Evolutionary conservation across 2,329 filamentous ascomycete species (phyloP).

Genomic region (Purpureocillium takamizusanense): DNA sequence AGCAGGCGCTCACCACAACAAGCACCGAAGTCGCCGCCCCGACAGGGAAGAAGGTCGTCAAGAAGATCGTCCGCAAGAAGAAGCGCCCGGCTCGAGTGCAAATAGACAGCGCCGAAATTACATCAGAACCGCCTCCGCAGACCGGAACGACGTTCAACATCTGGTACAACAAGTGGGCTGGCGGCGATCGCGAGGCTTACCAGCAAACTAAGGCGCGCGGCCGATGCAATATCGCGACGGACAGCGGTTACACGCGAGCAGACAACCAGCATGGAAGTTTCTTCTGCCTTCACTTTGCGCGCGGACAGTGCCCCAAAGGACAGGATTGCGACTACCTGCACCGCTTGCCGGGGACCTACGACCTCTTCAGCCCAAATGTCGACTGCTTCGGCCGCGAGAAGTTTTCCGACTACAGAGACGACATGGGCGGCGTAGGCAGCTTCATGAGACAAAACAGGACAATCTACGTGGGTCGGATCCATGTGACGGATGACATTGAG

Average conservation of each 20-base stretch:
- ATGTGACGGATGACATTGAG: conserved; percentile 94
- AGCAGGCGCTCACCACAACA: conserved; percentile 25
- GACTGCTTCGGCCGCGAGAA: conserved; percentile 90
- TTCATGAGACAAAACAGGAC: conserved; percentile 94
- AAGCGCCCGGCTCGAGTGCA: conserved; percentile 82
- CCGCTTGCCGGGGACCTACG: conserved; percentile 74
- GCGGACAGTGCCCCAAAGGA: conserved; percentile 75
- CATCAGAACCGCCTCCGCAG: conserved; percentile 77
- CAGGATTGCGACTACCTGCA: conserved; percentile 93
- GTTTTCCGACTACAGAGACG: conserved; percentile 84
- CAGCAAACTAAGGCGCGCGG: conserved; percentile 78
- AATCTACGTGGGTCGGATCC: conserved; percentile 86
- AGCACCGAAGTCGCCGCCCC: conserved; percentile 36
- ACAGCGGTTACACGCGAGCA: conserved; percentile 70
- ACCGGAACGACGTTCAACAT: conserved; percentile 93
- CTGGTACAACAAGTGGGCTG: conserved; percentile 93
- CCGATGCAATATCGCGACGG: conserved; percentile 77
- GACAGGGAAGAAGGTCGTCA: conserved; percentile 54
- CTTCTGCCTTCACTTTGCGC: conserved; percentile 87
- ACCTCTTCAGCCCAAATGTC: conserved; percentile 86
- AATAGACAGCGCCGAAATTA: conserved; percentile 76
- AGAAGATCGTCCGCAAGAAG: conserved; percentile 89
- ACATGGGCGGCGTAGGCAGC: conserved; percentile 93
- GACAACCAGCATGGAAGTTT: conserved; percentile 72
- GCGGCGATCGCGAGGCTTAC: conserved; percentile 89